These are phyloP conservation scores for Apiotrichum laibachii DNA, from an alignment of 1,284 basidiomycete genomes.

Conservation along the genomic window DNA sequence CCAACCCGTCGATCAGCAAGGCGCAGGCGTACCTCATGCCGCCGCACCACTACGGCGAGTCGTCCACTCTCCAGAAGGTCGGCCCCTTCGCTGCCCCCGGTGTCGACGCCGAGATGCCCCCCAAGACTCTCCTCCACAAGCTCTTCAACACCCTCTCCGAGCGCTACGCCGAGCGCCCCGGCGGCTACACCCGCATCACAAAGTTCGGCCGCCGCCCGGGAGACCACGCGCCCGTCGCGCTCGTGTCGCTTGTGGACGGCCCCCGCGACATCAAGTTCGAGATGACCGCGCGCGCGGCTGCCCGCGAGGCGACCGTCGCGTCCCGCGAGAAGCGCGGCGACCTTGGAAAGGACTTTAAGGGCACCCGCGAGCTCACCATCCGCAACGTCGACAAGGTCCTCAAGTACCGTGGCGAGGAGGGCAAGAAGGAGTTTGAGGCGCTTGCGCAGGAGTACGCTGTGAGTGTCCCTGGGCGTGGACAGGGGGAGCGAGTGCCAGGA, in stretches of 20 bases:
- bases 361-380: constrained; percentile 4
- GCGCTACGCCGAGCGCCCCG: constrained; percentile 78
- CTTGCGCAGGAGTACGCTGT: constrained; percentile 51
- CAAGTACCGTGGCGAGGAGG: constrained; percentile 46
- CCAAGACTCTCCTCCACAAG: constrained; percentile 67
- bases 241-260: constrained; percentile 92
- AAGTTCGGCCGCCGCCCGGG: constrained; percentile 82
- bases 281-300: constrained; percentile 76
- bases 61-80: constrained; percentile 17
- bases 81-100: constrained; percentile 9
- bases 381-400: constrained; percentile 41
- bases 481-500: neutral
- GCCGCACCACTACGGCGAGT: constrained; percentile 27
- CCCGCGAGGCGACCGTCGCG: constrained; percentile 59
- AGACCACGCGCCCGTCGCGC: constrained; percentile 89
- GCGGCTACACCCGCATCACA: constrained; percentile 94
- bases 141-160: constrained; percentile 75
- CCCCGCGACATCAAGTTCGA: constrained; percentile 83
- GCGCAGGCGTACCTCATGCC: constrained; percentile 71
- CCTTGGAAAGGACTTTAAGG: neutral
- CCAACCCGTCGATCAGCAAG: constrained; percentile 61
- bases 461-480: constrained; percentile 18
- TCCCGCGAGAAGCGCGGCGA: neutral
- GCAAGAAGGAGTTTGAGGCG: constrained; percentile 40
- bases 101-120: constrained; percentile 41